Conservation (phyloP, 2,329 filamentous ascomycete genomes). For the Cercospora citrullina region DNA sequence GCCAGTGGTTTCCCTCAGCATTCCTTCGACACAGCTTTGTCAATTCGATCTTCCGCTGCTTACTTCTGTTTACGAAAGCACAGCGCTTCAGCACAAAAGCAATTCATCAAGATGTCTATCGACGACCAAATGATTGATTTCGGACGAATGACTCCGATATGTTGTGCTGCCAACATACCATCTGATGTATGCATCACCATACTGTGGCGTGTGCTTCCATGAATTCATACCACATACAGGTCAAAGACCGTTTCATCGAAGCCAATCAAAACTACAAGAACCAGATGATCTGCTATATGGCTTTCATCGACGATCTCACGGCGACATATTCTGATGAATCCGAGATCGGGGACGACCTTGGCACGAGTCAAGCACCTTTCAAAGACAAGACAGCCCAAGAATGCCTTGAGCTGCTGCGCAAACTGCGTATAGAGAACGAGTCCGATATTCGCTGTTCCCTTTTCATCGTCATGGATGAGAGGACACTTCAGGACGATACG, state of each 20-base stretch:
- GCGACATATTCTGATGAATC: not conserved
- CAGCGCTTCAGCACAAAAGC: not conserved
- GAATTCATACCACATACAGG: not conserved
- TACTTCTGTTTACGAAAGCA: not conserved
- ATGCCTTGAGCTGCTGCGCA: not conserved
- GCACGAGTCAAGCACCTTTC: not conserved
- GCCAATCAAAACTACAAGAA: not conserved
- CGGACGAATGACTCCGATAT: not conserved
- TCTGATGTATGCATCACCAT: not conserved
- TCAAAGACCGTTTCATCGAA: not conserved
- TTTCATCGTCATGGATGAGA: not conserved
- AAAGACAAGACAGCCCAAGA: not conserved
- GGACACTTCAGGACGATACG: not conserved
- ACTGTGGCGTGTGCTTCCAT: not conserved
- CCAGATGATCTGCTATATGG: not conserved
- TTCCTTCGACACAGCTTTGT: not conserved
- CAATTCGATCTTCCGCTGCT: not conserved
- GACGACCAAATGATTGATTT: not conserved
- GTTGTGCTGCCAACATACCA: not conserved
- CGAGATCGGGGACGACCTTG: not conserved
- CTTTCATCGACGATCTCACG: not conserved
- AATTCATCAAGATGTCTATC: not conserved
- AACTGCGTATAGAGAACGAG: not conserved
- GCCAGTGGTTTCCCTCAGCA: not conserved
- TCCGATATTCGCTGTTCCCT: not conserved